Percentiles rank a stretch among this genome's conserved stretches.
Evolutionary conservation across 2,329 filamentous ascomycete species (phyloP).

Genomic region (Xylariomycetidae sp.): DNA sequence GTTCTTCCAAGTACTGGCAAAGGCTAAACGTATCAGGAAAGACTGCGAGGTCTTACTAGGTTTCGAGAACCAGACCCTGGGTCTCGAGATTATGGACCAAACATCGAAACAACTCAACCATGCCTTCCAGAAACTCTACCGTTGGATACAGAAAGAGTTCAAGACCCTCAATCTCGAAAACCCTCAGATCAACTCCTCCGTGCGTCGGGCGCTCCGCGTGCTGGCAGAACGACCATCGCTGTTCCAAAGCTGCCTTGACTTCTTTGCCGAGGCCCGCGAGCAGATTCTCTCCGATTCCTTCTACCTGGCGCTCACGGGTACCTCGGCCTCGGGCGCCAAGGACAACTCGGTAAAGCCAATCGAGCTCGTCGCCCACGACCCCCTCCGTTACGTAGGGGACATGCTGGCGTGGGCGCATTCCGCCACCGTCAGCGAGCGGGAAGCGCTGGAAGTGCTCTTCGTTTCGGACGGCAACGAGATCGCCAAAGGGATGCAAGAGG

Average conservation of each 20-base stretch:
- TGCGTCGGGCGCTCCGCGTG: slow-evolving; percentile 77
- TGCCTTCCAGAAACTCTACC: slow-evolving; percentile 91
- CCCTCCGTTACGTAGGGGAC: slow-evolving; percentile 85
- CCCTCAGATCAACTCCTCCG: slow-evolving; percentile 80
- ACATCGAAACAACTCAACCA: slow-evolving; percentile 80
- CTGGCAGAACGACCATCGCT: slow-evolving; percentile 83
- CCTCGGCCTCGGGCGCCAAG: slow-evolving; percentile 48
- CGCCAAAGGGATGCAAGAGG: slow-evolving; percentile 71
- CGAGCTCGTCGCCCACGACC: slow-evolving; percentile 87
- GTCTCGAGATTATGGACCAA: slow-evolving; percentile 86
- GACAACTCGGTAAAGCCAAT: slow-evolving; percentile 75
- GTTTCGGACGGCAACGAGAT: slow-evolving; percentile 87
- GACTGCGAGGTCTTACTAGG: slow-evolving; percentile 88
- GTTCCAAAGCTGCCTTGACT: slow-evolving; percentile 90
- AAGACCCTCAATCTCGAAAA: slow-evolving; percentile 90
- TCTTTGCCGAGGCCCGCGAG: slow-evolving; percentile 86
- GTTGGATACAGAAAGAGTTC: slow-evolving; percentile 92
- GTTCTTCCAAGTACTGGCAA: slow-evolving; percentile 72
- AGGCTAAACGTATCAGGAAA: slow-evolving; percentile 79
- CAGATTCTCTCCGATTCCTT: slow-evolving; percentile 84
- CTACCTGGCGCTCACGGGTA: slow-evolving; percentile 78
- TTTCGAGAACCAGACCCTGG: slow-evolving; percentile 81
- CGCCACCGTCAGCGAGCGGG: slow-evolving; percentile 85
- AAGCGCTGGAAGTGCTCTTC: slow-evolving; percentile 87
- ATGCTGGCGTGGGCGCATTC: slow-evolving; percentile 98